A percentile compares a stretch with the other conserved stretches of the same genome.
Evolutionary conservation across 352 stramenopile genomes (phyloP).

Genomic region (Blastocystis sp.): DNA sequence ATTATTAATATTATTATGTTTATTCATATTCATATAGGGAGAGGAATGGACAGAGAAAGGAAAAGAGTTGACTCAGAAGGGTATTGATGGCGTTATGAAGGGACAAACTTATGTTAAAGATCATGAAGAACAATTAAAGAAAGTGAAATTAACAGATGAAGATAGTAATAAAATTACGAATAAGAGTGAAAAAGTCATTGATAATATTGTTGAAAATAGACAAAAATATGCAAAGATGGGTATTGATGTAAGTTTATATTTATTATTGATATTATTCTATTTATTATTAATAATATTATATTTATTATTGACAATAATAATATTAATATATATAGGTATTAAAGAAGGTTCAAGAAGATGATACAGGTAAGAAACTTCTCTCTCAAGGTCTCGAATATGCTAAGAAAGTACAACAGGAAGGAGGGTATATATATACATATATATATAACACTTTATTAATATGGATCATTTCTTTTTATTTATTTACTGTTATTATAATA

Average conservation of each 20-base stretch:
- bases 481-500: too few species aligned
- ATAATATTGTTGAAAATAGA: constrained; percentile 23
- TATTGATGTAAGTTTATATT: too few species aligned
- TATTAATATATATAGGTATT: too few species aligned
- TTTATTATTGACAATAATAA: too few species aligned
- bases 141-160: constrained; percentile 26
- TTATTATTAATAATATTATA: too few species aligned
- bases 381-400: constrained; percentile 20
- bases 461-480: too few species aligned
- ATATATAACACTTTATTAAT: too few species aligned
- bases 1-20: too few species aligned
- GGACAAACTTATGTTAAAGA: constrained; percentile 4
- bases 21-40: too few species aligned
- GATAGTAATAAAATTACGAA: constrained; percentile 1
- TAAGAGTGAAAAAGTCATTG: constrained; percentile 5
- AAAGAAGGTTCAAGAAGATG: constrained; percentile 30
- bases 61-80: constrained; percentile 25
- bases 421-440: too few species aligned
- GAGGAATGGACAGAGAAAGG: constrained; percentile 30
- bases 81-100: too few species aligned
- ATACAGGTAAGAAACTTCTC: constrained; percentile 31
- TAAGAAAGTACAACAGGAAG: constrained; percentile 14
- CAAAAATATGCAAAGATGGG: constrained; percentile 24
- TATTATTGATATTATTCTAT: too few species aligned
- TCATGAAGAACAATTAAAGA: constrained; percentile 9